phyloP scores from a whole-genome alignment of 1,284 basidiomycete genomes.

The Sutorius eximius region DNA sequence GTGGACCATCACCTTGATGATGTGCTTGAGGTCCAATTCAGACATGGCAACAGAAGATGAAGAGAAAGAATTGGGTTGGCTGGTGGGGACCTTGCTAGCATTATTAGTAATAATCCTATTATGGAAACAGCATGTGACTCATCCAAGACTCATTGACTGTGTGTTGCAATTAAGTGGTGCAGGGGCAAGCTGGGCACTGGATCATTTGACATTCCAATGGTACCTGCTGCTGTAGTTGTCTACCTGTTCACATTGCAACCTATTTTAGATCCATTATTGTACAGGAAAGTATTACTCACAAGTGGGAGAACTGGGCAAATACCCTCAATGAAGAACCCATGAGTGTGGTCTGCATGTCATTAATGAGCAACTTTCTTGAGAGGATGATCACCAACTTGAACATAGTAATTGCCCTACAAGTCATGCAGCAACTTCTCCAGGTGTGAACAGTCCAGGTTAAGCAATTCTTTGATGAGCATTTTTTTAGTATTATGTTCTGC shows the following conservation, averaged over 20 bases:
- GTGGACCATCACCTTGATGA: no score
- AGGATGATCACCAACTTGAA: slow-evolving; percentile 55
- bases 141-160: no score
- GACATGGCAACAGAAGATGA: no score
- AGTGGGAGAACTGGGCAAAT: slow-evolving; percentile 95
- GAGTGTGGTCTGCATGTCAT: slow-evolving; percentile 75
- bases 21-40: no score
- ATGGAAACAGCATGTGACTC: no score
- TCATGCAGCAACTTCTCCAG: slow-evolving; percentile 95
- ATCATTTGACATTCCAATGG: slow-evolving; percentile 58
- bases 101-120: no score
- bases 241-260: slow-evolving; percentile 89
- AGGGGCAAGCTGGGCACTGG: slow-evolving; percentile 27
- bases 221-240: slow-evolving; percentile 62
- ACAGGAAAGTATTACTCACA: slow-evolving; percentile 96
- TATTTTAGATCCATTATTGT: slow-evolving; percentile 97
- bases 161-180: no score
- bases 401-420: slow-evolving; percentile 94
- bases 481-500: slow-evolving; percentile 94
- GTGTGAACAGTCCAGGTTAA: slow-evolving; percentile 91
- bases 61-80: no score
- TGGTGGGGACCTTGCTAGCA: no score
- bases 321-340: slow-evolving; percentile 84
- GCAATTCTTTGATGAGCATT: slow-evolving; percentile 92
- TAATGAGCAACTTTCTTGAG: slow-evolving; percentile 1